phyloP scores from a whole-genome alignment of 345 rosid genomes.

The Lumnitzera littorea region DNA sequence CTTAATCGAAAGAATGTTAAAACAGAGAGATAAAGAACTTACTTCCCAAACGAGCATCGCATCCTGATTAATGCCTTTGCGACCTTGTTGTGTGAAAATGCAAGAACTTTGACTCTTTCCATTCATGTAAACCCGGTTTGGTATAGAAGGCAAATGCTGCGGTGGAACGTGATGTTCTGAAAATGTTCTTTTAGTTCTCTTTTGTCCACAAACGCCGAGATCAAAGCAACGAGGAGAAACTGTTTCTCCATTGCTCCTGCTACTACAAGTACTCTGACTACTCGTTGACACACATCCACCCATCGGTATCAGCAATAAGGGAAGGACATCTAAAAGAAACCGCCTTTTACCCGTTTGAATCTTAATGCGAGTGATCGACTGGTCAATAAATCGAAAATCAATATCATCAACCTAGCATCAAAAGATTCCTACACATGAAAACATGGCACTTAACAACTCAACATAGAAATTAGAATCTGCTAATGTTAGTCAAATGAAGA shows the following conservation, averaged over 20 bases:
- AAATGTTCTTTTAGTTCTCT: constrained; percentile 60
- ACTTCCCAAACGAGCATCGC: constrained; percentile 99
- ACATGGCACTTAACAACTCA: constrained; percentile 22
- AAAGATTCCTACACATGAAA: constrained; percentile 38
- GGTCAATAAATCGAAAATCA: constrained; percentile 23
- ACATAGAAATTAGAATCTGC: constrained; percentile 21
- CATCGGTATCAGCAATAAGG: constrained; percentile 51
- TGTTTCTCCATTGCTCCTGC: constrained; percentile 65
- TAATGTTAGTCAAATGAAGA: constrained; percentile 46
- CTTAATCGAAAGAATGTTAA: constrained; percentile 6
- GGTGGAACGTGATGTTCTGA: constrained; percentile 50
- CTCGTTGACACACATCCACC: constrained; percentile 91
- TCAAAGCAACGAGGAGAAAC: constrained; percentile 48
- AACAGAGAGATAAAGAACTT: constrained; percentile 28
- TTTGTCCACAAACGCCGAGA: constrained; percentile 56
- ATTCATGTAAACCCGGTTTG: constrained; percentile 63
- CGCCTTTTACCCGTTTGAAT: constrained; percentile 24
- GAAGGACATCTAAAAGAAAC: constrained; percentile 26
- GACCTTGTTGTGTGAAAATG: constrained; percentile 95
- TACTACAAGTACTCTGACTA: constrained; percentile 71
- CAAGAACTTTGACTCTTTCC: constrained; percentile 88
- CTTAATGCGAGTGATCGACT: constrained; percentile 16
- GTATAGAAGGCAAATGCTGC: constrained; percentile 66
- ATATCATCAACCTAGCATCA: constrained; percentile 13
- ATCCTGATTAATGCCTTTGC: constrained; percentile 96